phyloP scores from a whole-genome alignment of 2,329 filamentous ascomycete species.

The Rutstroemia sp. region DNA sequence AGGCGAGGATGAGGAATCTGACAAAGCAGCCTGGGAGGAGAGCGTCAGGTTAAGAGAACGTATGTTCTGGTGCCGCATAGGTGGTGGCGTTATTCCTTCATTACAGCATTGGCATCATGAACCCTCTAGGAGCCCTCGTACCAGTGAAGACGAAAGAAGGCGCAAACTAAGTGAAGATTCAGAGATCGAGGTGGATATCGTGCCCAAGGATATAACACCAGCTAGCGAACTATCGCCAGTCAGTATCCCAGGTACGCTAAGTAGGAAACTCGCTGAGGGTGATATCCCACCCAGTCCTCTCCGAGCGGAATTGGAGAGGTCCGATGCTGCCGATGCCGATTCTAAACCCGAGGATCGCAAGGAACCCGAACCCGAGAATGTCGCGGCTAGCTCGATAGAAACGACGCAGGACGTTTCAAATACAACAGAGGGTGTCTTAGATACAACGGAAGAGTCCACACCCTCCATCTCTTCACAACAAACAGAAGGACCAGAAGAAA shows the following conservation, averaged over 20 bases:
- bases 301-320: constrained; percentile 2
- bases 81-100: constrained; percentile 76
- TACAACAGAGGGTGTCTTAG: not conserved
- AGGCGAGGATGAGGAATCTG: constrained; percentile 73
- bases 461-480: constrained; percentile 19
- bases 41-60: constrained; percentile 81
- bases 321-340: not conserved
- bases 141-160: constrained; percentile 25
- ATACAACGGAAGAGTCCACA: constrained; percentile 15
- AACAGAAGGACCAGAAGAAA: constrained; percentile 15
- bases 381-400: not conserved
- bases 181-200: constrained; percentile 25
- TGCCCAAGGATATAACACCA: constrained; percentile 27
- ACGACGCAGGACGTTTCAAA: constrained; percentile 2
- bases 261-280: not conserved
- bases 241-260: not conserved
- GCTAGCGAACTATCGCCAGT: constrained; percentile 12
- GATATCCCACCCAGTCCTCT: constrained; percentile 4
- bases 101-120: constrained; percentile 19
- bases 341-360: not conserved
- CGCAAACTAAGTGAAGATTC: constrained; percentile 26
- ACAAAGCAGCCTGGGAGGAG: constrained; percentile 90
- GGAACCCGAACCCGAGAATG: not conserved
- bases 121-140: constrained; percentile 19
- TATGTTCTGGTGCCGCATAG: constrained; percentile 95